Conservation (phyloP, 768 basidiomycete genomes). For the Fibroporia radiculosa region DNA sequence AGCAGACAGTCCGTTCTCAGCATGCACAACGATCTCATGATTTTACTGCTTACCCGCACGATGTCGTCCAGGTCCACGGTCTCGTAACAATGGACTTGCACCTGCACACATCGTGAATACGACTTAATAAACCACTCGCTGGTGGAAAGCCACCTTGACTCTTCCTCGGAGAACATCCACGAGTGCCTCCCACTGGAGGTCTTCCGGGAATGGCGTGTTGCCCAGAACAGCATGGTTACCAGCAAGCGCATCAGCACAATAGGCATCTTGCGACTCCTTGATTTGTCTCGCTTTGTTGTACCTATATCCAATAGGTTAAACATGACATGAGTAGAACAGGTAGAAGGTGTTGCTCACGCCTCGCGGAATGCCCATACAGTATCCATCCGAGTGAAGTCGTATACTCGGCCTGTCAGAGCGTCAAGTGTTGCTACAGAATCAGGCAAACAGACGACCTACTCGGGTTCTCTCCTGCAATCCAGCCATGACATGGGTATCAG, state of each 20-base stretch:
- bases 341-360: conserved; percentile 25
- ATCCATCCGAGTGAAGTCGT: conserved; percentile 47
- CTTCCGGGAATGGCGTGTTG: conserved; percentile 49
- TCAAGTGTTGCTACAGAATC: not conserved
- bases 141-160: conserved; percentile 46
- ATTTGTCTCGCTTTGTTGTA: conserved; percentile 64
- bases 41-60: conserved; percentile 23
- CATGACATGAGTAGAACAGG: not conserved
- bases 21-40: conserved; percentile 2
- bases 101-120: conserved; percentile 22
- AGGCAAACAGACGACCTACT: conserved; percentile 20
- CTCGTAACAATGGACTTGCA: conserved; percentile 54
- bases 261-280: conserved; percentile 61
- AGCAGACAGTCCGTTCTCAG: not conserved
- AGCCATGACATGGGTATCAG: not conserved
- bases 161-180: conserved; percentile 73
- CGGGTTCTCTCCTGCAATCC: conserved; percentile 44
- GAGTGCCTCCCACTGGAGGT: conserved; percentile 71
- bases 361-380: conserved; percentile 60
- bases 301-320: not conserved
- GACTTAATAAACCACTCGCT: not conserved
- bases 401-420: conserved; percentile 18
- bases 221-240: conserved; percentile 41
- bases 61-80: conserved; percentile 55
- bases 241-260: conserved; percentile 42